These are phyloP conservation scores for Euphorbia pulcherrima DNA, from an alignment of 345 rosid species.

Conservation along the genomic window DNA sequence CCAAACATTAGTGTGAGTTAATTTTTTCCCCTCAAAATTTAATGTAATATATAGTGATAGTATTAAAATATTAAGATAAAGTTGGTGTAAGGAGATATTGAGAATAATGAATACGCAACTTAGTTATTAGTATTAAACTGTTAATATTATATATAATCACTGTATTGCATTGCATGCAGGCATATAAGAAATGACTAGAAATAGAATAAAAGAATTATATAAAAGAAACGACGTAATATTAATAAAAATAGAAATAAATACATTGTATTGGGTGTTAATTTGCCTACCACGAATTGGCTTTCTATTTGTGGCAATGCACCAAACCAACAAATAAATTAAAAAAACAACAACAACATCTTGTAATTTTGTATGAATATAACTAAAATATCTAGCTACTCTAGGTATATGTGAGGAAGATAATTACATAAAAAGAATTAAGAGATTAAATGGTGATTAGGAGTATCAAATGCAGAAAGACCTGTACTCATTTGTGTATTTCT, in stretches of 20 bases:
- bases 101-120: no score
- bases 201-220: background rate
- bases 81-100: no score
- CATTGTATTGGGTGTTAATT: background rate
- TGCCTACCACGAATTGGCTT: background rate
- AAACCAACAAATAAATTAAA: background rate
- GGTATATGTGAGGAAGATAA: no score
- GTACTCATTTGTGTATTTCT: no score
- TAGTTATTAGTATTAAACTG: no score
- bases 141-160: no score
- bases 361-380: background rate
- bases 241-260: background rate
- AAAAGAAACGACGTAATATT: background rate
- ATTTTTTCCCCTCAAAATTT: no score
- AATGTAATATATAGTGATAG: no score
- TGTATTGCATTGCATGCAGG: background rate
- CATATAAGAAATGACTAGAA: background rate
- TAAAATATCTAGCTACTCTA: no score
- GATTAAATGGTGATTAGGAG: slow-evolving; percentile 12
- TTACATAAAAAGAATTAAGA: background rate
- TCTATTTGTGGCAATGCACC: background rate
- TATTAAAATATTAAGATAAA: no score
- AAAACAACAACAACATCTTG: no score
- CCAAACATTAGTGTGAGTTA: no score
- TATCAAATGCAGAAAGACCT: slow-evolving; percentile 16